Percentiles rank a stretch among this genome's conserved stretches.
These are phyloP conservation scores for Lactifluus subvellereus DNA, from an alignment of 768 basidiomycete genomes.

Conservation along the genomic window DNA sequence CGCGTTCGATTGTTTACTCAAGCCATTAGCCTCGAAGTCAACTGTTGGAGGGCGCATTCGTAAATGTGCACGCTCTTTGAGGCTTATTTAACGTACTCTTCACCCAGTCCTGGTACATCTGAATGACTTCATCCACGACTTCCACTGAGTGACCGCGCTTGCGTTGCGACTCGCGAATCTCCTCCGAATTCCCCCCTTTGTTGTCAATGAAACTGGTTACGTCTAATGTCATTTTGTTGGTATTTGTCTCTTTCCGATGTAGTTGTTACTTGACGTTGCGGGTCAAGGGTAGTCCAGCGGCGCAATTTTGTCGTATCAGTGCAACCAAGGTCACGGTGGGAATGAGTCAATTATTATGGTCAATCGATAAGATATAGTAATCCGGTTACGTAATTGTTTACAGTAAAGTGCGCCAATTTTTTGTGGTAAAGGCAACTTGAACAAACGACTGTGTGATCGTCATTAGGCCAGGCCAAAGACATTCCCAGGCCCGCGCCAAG, in stretches of 20 bases:
- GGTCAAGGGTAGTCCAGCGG: background rate
- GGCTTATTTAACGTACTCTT: slow-evolving; percentile 57
- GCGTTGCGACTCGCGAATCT: slow-evolving; percentile 87
- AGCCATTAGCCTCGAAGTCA: slow-evolving; percentile 76
- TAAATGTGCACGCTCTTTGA: background rate
- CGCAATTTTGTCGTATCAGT: background rate
- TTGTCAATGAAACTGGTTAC: slow-evolving; percentile 72
- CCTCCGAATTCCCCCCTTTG: slow-evolving; percentile 89
- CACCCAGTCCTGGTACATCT: slow-evolving; percentile 90
- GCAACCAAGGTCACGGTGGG: background rate
- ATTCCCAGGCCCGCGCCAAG: too few relatives aligned
- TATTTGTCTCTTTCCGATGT: background rate
- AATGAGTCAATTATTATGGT: background rate
- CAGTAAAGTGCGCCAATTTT: background rate
- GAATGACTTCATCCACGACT: slow-evolving; percentile 89
- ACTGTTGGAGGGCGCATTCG: slow-evolving; percentile 41
- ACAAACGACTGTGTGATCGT: too few relatives aligned
- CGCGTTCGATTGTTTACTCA: slow-evolving; percentile 79
- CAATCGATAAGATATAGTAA: slow-evolving; percentile 14
- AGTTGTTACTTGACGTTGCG: background rate
- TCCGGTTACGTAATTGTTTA: slow-evolving; percentile 9
- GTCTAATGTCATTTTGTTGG: slow-evolving; percentile 67
- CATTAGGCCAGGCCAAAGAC: too few relatives aligned
- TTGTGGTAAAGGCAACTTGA: too few relatives aligned
- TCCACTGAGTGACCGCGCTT: slow-evolving; percentile 87